Percentiles rank a stretch among this genome's conserved stretches.
Conservation (phyloP, 1,284 basidiomycete genomes). For the Leccinum subfulvum region DNA sequence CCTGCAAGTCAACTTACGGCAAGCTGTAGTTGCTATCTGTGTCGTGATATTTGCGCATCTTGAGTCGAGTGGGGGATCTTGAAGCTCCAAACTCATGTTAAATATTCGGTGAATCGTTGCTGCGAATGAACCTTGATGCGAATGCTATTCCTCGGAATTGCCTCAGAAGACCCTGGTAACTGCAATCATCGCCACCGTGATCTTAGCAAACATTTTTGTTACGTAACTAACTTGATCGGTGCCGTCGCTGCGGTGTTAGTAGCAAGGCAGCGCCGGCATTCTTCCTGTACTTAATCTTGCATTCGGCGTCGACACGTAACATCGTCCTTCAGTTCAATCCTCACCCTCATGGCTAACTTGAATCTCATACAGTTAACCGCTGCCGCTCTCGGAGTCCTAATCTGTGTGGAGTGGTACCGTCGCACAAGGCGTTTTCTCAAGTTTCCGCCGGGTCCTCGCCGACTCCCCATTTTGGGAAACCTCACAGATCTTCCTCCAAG, state of each 20-base stretch:
- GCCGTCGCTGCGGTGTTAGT: not conserved
- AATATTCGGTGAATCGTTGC: not conserved
- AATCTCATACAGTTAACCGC: not conserved
- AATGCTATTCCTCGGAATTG: not conserved
- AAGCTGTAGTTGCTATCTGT: conserved; percentile 9
- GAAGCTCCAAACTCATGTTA: not conserved
- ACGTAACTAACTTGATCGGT: not conserved
- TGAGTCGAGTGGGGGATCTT: not conserved
- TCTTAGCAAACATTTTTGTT: not conserved
- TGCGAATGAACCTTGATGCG: not conserved
- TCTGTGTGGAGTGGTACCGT: conserved; percentile 4
- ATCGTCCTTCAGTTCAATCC: not conserved
- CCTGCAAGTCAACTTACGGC: conserved; percentile 1
- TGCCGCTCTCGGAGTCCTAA: not conserved
- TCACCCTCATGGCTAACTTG: not conserved
- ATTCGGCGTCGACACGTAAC: not conserved
- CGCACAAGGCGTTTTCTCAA: conserved; percentile 2
- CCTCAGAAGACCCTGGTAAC: not conserved
- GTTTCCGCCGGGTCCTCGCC: conserved; percentile 8
- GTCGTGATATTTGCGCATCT: conserved; percentile 10
- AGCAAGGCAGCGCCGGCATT: not conserved
- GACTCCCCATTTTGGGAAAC: conserved; percentile 6
- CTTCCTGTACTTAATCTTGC: not conserved
- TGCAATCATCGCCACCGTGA: not conserved
- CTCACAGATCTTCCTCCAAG: conserved; percentile 1